Conservation (phyloP, 2,329 filamentous ascomycete genomes). For the Calonectria hawksworthii region DNA sequence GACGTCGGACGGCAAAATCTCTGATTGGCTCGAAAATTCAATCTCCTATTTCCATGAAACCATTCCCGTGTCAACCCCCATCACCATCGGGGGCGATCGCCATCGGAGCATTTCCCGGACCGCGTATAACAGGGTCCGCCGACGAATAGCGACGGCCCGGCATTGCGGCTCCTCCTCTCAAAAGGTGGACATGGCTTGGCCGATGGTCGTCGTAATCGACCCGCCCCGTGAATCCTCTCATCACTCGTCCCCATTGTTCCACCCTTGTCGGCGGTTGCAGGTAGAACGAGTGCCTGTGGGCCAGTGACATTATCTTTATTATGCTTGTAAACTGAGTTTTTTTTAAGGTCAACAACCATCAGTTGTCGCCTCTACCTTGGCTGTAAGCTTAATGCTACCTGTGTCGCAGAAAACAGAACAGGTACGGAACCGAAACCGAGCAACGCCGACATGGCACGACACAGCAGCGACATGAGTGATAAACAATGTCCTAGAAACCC, state of each 20-base stretch:
- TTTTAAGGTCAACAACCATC: not conserved
- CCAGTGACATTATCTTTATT: not conserved
- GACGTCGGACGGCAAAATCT: not conserved
- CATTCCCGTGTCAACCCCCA: not conserved
- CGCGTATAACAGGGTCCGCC: not conserved
- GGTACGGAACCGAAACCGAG: not conserved
- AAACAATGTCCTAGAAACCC: not conserved
- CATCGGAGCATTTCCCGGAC: not conserved
- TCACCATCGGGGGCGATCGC: not conserved
- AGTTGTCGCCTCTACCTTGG: not conserved
- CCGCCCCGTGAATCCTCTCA: not conserved
- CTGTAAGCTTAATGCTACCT: not conserved
- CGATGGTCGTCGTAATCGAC: not conserved
- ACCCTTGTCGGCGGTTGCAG: not conserved
- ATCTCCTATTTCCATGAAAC: not conserved
- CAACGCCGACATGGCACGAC: not conserved
- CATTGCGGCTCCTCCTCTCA: not conserved
- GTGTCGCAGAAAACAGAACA: not conserved
- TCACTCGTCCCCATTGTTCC: not conserved
- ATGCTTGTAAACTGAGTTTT: constrained; percentile 12
- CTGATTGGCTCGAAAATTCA: not conserved
- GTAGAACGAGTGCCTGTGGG: not conserved
- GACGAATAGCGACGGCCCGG: not conserved
- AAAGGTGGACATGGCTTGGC: not conserved
- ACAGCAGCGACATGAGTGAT: not conserved